These are phyloP conservation scores for Pichia paraexigua DNA, from an alignment of 805 yeast species.

Conservation along the genomic window DNA sequence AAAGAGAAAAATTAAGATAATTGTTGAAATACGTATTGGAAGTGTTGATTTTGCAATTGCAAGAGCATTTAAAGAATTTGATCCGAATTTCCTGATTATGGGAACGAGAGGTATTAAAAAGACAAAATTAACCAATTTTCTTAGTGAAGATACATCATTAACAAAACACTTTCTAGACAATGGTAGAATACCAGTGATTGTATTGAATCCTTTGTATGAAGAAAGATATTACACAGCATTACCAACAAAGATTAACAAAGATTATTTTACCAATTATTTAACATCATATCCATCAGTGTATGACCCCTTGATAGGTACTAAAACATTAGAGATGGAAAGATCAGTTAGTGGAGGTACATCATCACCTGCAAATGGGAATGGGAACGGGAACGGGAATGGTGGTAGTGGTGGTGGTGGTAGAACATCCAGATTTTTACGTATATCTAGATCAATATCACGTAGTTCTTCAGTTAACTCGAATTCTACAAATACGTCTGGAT, in stretches of 20 bases:
- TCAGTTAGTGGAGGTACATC: slow-evolving; percentile 2
- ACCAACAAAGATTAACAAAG: not conserved
- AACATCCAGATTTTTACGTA: slow-evolving; percentile 20
- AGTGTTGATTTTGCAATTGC: slow-evolving; percentile 34
- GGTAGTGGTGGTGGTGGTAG: not conserved
- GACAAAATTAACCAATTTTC: slow-evolving; percentile 31
- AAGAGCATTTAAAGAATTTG: slow-evolving; percentile 36
- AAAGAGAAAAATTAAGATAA: slow-evolving; percentile 33
- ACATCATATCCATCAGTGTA: slow-evolving; percentile 14
- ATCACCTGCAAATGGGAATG: not conserved
- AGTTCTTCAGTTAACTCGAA: slow-evolving; percentile 6
- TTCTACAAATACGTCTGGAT: not conserved
- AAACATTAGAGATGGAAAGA: slow-evolving; percentile 9
- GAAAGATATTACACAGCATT: not conserved
- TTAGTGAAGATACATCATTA: slow-evolving; percentile 35
- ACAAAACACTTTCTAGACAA: slow-evolving; percentile 41
- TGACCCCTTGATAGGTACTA: slow-evolving; percentile 2
- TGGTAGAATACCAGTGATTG: slow-evolving; percentile 38
- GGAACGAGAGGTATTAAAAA: slow-evolving; percentile 34
- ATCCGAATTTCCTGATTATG: slow-evolving; percentile 37
- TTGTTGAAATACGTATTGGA: slow-evolving; percentile 38
- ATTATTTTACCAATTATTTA: slow-evolving; percentile 8
- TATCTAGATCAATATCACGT: slow-evolving; percentile 12
- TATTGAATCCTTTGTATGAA: slow-evolving; percentile 32
- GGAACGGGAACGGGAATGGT: too few relatives aligned